Percentiles rank a stretch among this genome's conserved stretches.
phyloP scores from a whole-genome alignment of 1,284 basidiomycete genomes.

The Irpex lacteus region DNA sequence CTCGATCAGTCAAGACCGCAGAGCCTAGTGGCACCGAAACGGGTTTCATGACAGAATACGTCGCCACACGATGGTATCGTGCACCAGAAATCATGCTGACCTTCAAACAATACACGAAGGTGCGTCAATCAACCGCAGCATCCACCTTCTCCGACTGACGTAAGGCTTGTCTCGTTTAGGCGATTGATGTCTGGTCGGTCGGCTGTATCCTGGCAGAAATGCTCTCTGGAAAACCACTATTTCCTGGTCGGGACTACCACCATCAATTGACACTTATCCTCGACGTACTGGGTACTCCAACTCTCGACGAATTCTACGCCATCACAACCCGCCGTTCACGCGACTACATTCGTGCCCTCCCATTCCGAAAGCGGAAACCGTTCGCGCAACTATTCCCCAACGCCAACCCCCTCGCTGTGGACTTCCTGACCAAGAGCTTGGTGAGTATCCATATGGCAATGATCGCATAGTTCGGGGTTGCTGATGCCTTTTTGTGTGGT shows the following conservation, averaged over 20 bases:
- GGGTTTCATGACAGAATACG: constrained; percentile 95
- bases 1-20: constrained; percentile 83
- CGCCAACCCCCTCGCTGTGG: constrained; percentile 81
- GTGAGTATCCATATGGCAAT: constrained; percentile 43
- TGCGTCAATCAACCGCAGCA: constrained; percentile 27
- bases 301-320: constrained; percentile 87
- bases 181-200: constrained; percentile 94
- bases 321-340: constrained; percentile 84
- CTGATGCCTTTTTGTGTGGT: constrained; percentile 7
- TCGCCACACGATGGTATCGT: constrained; percentile 91
- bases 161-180: constrained; percentile 37
- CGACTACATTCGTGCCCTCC: constrained; percentile 87
- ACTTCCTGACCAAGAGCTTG: constrained; percentile 89
- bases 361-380: constrained; percentile 80
- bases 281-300: constrained; percentile 91
- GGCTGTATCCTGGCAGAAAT: constrained; percentile 98
- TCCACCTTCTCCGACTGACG: constrained; percentile 14
- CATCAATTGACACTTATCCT: constrained; percentile 91
- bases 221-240: constrained; percentile 90
- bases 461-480: constrained; percentile 2
- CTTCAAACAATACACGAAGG: constrained; percentile 95
- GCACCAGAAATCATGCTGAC: constrained; percentile 97
- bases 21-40: constrained; percentile 82
- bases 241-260: constrained; percentile 96
- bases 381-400: constrained; percentile 86